Evolutionary conservation across 2,329 filamentous ascomycete species (phyloP).

Genomic region (Dryadomyces sulphureus): DNA sequence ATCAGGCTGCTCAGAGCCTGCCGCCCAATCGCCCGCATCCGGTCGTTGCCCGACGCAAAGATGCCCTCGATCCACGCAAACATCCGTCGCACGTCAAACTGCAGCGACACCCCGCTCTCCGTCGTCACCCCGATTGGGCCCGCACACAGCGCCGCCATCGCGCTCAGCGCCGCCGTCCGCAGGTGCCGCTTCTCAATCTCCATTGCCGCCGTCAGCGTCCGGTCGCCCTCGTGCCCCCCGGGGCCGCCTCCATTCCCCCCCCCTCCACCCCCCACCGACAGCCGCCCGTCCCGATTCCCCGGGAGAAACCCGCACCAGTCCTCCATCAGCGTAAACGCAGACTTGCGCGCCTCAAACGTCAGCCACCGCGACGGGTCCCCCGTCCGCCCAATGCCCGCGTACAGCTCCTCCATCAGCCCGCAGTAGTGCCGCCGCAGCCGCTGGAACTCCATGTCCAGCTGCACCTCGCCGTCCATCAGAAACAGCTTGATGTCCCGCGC

Average conservation of each 20-base stretch:
- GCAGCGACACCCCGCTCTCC: conserved; percentile 71
- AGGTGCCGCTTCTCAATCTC: conserved; percentile 95
- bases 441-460: conserved; percentile 89
- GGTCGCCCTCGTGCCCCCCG: conserved; percentile 36
- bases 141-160: conserved; percentile 88
- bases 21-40: conserved; percentile 79
- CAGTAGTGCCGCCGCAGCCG: conserved; percentile 87
- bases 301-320: conserved; percentile 98
- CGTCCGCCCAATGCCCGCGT: conserved; percentile 77
- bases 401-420: conserved; percentile 81
- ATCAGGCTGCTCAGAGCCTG: conserved; percentile 82
- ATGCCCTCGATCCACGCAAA: conserved; percentile 92
- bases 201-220: conserved; percentile 74
- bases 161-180: conserved; percentile 75
- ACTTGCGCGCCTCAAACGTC: conserved; percentile 92
- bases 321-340: conserved; percentile 92
- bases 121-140: conserved; percentile 76
- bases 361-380: conserved; percentile 85
- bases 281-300: conserved; percentile 58
- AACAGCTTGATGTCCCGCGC: conserved; percentile 89
- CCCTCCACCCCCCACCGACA: conserved; percentile 26
- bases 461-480: conserved; percentile 85
- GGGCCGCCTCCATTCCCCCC: background rate
- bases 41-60: conserved; percentile 81
- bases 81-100: conserved; percentile 87